phyloP scores from a whole-genome alignment of 208 protist genomes.

The Leishmania major region DNA sequence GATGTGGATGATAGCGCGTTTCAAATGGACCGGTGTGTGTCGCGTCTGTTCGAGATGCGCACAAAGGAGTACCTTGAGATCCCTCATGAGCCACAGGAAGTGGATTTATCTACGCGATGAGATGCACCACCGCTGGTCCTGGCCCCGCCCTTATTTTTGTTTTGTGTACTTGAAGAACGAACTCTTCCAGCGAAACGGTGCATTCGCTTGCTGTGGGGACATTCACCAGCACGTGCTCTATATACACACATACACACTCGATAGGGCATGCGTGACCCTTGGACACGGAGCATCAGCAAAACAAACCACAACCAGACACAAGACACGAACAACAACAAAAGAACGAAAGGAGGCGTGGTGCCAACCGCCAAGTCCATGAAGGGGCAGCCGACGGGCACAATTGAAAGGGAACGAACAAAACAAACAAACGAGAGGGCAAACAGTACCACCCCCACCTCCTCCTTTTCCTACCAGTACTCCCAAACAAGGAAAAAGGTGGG shows the following conservation, averaged over 20 bases:
- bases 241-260: not conserved
- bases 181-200: not conserved
- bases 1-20: conserved; percentile 72
- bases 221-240: not conserved
- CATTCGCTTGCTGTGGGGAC: not conserved
- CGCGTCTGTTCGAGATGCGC: conserved; percentile 88
- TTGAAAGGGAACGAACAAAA: conserved; percentile 2
- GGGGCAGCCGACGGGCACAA: not conserved
- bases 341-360: not conserved
- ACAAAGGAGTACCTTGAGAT: conserved; percentile 81
- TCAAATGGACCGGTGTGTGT: conserved; percentile 88
- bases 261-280: no score
- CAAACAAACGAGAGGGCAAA: conserved; percentile 2
- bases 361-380: not conserved
- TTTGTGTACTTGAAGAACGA: not conserved
- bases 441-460: no score
- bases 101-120: conserved; percentile 30
- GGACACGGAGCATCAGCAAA: not conserved
- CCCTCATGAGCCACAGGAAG: conserved; percentile 47
- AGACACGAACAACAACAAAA: not conserved
- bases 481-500: not conserved
- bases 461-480: no score
- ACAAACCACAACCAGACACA: not conserved
- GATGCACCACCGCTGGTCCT: not conserved
- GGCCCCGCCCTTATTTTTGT: not conserved